These are phyloP conservation scores for Aspergillus sp. DNA, from an alignment of 2,329 filamentous ascomycete species.

Conservation along the genomic window DNA sequence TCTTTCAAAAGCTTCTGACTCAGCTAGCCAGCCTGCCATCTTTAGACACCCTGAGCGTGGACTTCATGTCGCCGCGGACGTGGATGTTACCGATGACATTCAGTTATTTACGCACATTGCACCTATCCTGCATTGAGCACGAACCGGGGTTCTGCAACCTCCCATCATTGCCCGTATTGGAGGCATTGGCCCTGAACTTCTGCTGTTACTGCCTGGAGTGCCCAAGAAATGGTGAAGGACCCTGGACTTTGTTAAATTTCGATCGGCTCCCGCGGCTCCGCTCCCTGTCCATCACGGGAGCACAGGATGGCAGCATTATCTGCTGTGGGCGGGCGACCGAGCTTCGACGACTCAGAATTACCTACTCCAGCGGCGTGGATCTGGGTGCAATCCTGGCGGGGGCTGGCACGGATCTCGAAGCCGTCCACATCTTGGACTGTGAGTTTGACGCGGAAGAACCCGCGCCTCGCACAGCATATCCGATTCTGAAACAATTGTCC, in stretches of 20 bases:
- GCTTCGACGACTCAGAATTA: conserved; percentile 1
- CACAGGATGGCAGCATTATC: conserved; percentile 1
- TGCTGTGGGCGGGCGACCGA: conserved; percentile 1
- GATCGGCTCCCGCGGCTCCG: conserved; percentile 1
- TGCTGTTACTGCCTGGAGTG: conserved; percentile 4
- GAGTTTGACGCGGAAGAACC: conserved; percentile 1
- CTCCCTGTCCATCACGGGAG: conserved; percentile 1
- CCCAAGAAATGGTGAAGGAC: background rate
- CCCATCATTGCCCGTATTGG: conserved; percentile 1
- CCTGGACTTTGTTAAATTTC: conserved; percentile 1
- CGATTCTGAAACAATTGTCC: background rate
- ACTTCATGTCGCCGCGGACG: conserved; percentile 3
- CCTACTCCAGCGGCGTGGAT: conserved; percentile 1
- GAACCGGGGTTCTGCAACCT: conserved; percentile 2
- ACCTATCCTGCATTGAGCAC: conserved; percentile 3
- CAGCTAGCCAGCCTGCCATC: conserved; percentile 2
- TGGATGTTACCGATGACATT: conserved; percentile 4
- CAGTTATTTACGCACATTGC: background rate
- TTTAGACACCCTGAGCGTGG: conserved; percentile 1
- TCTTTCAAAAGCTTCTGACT: conserved; percentile 1
- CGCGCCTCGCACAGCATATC: background rate
- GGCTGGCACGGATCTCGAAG: conserved; percentile 1
- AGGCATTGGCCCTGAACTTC: conserved; percentile 4
- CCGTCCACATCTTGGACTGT: conserved; percentile 2
- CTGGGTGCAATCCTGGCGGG: background rate